Conservation (phyloP, 352 stramenopile genomes). For the Peronospora belbahrii region DNA sequence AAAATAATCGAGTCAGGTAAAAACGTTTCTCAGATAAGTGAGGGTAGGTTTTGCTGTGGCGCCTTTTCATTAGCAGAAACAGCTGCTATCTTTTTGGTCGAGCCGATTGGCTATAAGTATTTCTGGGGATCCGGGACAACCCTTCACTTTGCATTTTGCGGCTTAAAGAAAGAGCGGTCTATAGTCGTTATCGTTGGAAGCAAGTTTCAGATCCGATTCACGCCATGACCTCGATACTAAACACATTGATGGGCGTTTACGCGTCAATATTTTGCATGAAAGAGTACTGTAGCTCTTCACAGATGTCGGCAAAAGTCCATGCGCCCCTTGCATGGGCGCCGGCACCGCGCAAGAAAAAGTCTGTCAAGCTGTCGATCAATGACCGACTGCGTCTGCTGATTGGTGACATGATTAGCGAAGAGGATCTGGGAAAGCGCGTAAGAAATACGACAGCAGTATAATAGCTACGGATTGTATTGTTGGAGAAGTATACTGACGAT, state of each 20-base stretch:
- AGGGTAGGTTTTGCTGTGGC: constrained; percentile 5
- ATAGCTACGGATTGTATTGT: not conserved
- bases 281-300: constrained; percentile 19
- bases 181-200: too few relatives aligned
- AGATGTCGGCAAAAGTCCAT: constrained; percentile 32
- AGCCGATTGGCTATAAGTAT: constrained; percentile 26
- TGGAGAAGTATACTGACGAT: constrained; percentile 11
- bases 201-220: not conserved
- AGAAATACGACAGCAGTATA: constrained; percentile 3
- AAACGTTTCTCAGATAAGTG: constrained; percentile 6
- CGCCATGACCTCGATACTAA: constrained; percentile 17
- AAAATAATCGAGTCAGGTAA: too few relatives aligned
- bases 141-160: constrained; percentile 24
- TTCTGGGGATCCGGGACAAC: constrained; percentile 5
- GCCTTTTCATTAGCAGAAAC: not conserved
- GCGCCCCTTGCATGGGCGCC: constrained; percentile 9
- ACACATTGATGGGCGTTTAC: constrained; percentile 25
- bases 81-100: not conserved
- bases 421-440: constrained; percentile 43
- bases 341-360: constrained; percentile 12
- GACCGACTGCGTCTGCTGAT: constrained; percentile 55
- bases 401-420: constrained; percentile 51
- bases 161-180: constrained; percentile 2
- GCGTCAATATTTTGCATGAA: constrained; percentile 42
- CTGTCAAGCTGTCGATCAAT: constrained; percentile 40